These are phyloP conservation scores for Suillus decipiens DNA, from an alignment of 768 basidiomycete genomes.

Conservation along the genomic window DNA sequence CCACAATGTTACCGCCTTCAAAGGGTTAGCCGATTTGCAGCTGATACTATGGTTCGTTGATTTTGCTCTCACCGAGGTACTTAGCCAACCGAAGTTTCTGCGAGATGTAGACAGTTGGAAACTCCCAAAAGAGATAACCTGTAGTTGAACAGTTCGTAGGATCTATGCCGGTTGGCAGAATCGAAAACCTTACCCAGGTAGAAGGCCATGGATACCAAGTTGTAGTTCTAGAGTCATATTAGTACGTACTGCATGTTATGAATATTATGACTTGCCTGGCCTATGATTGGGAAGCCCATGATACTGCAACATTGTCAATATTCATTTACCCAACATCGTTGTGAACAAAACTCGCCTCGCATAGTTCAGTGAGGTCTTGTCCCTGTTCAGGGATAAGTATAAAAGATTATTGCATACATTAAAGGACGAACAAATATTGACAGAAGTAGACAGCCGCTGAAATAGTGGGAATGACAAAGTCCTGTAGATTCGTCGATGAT, in stretches of 20 bases:
- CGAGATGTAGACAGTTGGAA: conserved; percentile 65
- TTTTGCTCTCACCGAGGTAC: conserved; percentile 49
- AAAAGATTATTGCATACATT: conserved; percentile 2
- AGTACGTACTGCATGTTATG: not conserved
- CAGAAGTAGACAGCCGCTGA: conserved; percentile 70
- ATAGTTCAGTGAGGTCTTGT: conserved; percentile 72
- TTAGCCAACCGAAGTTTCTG: conserved; percentile 62
- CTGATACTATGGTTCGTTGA: not conserved
- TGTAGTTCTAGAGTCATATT: conserved; percentile 48
- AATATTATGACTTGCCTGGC: conserved; percentile 42
- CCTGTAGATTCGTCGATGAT: conserved; percentile 32
- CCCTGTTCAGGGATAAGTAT: conserved; percentile 37
- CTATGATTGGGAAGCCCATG: conserved; percentile 66
- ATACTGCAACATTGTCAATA: conserved; percentile 39
- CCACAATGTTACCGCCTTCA: conserved; percentile 54
- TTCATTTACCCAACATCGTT: not conserved
- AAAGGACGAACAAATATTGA: conserved; percentile 55
- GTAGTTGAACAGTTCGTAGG: not conserved
- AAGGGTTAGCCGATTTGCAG: not conserved
- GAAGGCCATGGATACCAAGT: conserved; percentile 64
- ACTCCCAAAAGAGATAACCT: conserved; percentile 64
- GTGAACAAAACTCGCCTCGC: conserved; percentile 46
- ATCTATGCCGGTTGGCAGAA: not conserved
- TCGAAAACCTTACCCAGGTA: conserved; percentile 47
- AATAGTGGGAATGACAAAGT: conserved; percentile 52